Conservation (phyloP, 352 stramenopile genomes). For the Phytopythium vexans region DNA sequence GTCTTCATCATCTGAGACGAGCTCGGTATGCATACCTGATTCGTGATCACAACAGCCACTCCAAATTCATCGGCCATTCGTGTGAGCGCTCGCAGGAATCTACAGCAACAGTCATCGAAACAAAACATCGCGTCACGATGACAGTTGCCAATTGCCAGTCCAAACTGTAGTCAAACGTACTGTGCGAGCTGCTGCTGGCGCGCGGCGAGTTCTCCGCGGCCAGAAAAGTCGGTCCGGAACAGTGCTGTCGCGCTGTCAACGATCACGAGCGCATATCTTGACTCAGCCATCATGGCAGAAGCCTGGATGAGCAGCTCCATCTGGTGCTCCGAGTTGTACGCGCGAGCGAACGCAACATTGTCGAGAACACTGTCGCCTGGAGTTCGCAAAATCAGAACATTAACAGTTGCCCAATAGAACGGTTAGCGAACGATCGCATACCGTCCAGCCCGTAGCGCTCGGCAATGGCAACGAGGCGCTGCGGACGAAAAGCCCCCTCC, state of each 20-base stretch:
- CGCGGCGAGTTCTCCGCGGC: slow-evolving; percentile 96
- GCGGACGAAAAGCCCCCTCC: slow-evolving; percentile 97
- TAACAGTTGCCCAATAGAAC: not conserved
- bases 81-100: slow-evolving; percentile 97
- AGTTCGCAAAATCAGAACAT: slow-evolving; percentile 14
- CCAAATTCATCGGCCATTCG: slow-evolving; percentile 98
- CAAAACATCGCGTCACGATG: slow-evolving; percentile 1
- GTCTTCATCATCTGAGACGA: no score
- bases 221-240: slow-evolving; percentile 98
- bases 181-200: slow-evolving; percentile 88
- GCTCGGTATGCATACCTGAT: slow-evolving; percentile 64
- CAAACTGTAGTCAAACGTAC: slow-evolving; percentile 26
- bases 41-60: slow-evolving; percentile 93
- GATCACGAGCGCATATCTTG: slow-evolving; percentile 93
- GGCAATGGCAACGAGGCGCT: slow-evolving; percentile 96
- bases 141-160: not conserved
- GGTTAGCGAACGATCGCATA: slow-evolving; percentile 3
- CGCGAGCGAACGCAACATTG: slow-evolving; percentile 98
- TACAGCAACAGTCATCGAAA: slow-evolving; percentile 38
- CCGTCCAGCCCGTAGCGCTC: slow-evolving; percentile 97
- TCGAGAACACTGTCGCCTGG: slow-evolving; percentile 92
- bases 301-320: slow-evolving; percentile 97
- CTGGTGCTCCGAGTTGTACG: slow-evolving; percentile 99
- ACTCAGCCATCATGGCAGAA: slow-evolving; percentile 98
- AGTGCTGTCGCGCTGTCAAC: slow-evolving; percentile 98